A percentile compares a stretch with the other conserved stretches of the same genome.
phyloP scores from a whole-genome alignment of 2,329 filamentous ascomycete genomes.

The Fusarium virguliforme region DNA sequence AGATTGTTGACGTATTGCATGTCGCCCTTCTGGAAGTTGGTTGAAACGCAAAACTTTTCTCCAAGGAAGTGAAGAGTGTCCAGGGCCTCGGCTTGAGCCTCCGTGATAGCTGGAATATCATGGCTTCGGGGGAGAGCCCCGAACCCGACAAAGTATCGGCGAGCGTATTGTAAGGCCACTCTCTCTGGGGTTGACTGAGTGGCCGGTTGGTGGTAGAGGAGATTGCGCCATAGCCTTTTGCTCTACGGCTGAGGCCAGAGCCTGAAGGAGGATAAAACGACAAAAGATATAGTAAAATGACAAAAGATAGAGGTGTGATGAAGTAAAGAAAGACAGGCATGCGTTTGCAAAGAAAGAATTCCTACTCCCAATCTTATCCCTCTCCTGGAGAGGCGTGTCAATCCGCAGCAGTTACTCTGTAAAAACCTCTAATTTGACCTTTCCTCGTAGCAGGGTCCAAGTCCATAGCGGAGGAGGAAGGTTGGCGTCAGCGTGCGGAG shows the following conservation, averaged over 20 bases:
- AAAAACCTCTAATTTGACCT: conserved; percentile 59
- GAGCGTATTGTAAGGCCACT: conserved; percentile 33
- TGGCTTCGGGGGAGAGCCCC: conserved; percentile 62
- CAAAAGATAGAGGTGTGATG: neutral
- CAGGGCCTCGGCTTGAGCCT: conserved; percentile 67
- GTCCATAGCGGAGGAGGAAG: conserved; percentile 66
- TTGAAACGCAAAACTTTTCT: conserved; percentile 60
- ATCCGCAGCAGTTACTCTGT: conserved; percentile 26
- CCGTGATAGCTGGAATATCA: conserved; percentile 69
- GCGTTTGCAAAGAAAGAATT: neutral
- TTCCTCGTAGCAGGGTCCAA: conserved; percentile 65
- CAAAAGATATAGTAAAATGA: neutral
- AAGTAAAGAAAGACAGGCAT: neutral
- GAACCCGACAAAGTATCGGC: conserved; percentile 42
- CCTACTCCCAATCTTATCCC: too few relatives aligned
- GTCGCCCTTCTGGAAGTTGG: conserved; percentile 65
- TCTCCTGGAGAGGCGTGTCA: neutral
- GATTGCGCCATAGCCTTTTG: conserved; percentile 29
- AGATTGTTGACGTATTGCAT: conserved; percentile 71
- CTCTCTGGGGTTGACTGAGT: conserved; percentile 8
- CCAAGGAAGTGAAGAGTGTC: conserved; percentile 66
- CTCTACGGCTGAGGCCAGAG: neutral
- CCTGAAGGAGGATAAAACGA: too few relatives aligned
- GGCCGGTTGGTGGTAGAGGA: conserved; percentile 29
- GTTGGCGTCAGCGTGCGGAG: conserved; percentile 21